Evolutionary conservation across 768 basidiomycete species (phyloP), one percentile per base, ranked within the genome.

Genomic region (Tylopilus subfusipes): DNA sequence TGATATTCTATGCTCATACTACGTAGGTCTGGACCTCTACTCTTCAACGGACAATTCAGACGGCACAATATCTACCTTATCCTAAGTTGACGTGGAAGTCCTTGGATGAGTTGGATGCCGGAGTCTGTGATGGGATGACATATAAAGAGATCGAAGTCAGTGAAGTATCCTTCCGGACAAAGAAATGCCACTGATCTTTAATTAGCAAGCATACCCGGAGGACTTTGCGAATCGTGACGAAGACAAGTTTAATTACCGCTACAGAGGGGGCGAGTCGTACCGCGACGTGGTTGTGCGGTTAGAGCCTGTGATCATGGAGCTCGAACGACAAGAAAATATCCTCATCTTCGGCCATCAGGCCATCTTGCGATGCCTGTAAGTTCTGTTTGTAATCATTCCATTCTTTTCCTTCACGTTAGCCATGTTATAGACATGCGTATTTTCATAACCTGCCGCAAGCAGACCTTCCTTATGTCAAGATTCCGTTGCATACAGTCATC

Each of bases 101-200:
- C 2, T 74, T 99, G 49, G 97, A 99, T 64, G 97, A 99, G 72
- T 78, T 99, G 24, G 97, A 99, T 69, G 97, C 97, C 9, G 97
- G 97, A 24, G 97, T 99, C 31, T 99, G 97, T 65, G 97, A 99
- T 72, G 97, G 88, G 16, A 98, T 99, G 97, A 98, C 97, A 5
- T 99, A 99, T 63, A 88, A 93, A 75, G 96, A 98, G 78, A 98
- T 99, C 54, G 95, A 95, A 80, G 95, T 91, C 52, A 33, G 75
- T 64, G 46, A 30, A 52, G 25, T 22, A n/a, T 47, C 30, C 22
- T 22, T 40, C 27, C 7, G 0, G 16, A 42, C 19, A 22, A 19
- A 30, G 30, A 51, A 25, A 54, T 31, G 1, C 25, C 27, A 2
- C 54, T 55, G 2, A 55, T 18, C 5, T 39, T 53, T 43, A 1